Evolutionary conservation across 2,329 filamentous ascomycete species (phyloP), one percentile per base, ranked within the genome.

Genomic region (Lasiodiplodia gonubiensis): DNA sequence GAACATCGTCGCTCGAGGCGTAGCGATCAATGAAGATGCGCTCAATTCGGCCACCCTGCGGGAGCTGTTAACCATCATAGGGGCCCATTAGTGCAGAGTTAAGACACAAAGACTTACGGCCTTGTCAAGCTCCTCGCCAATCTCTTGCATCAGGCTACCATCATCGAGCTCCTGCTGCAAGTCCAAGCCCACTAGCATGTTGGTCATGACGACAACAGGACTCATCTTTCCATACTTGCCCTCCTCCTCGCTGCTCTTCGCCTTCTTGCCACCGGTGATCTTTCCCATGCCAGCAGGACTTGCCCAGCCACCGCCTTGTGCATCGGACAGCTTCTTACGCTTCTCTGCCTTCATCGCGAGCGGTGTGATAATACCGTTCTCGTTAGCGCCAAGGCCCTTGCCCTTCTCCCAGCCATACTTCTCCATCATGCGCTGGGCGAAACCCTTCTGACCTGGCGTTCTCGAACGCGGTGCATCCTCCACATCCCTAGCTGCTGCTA

Each of bases 321-420:
- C 86, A 76, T 94, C 92, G 0, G 90, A 85, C 69, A 88, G 89
- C 80, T 92, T 93, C 78, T 92, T 92, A 37, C 90, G 86, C 81
- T 95, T 96, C 73, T 95, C 90, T n/a, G 74, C 71, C 16, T 68
- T 64, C 49, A 94, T 91, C 55, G 89, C 88, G 4, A 99, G 83
- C 4, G 94, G 92, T 25, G 93, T 92, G 65, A 92, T 85, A 73
- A 99, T 97, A 69, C 95, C 95, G 27, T 89, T 88, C 37, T 88
- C 89, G 70, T 90, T 87, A 18, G 92, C 93, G 71, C 95, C 95
- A 4, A 99, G 87, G 23, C 95, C 95, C 70, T 90, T 86, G 27
- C 95, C 95, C 74, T 94, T 90, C 42, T 89, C 90, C 92, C 94
- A 98, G 66, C 95, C 95, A 80, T 97, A 95, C 77, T 97, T 98